phyloP scores from a whole-genome alignment of 331 rosid species.

The Erythrophleum ivorense region DNA sequence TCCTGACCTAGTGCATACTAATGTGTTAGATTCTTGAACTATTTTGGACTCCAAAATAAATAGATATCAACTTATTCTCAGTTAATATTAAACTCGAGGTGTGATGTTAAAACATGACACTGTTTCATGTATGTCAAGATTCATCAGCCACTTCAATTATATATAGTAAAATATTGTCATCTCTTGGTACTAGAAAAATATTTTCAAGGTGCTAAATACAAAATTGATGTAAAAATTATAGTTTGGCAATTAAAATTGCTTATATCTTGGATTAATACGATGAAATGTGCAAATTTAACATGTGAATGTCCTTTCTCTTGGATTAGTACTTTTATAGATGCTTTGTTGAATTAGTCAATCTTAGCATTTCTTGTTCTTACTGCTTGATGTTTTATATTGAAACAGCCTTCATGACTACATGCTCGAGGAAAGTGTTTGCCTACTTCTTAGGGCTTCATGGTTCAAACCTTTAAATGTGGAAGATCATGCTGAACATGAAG shows the following conservation, averaged over 20 bases:
- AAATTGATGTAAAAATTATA: not conserved
- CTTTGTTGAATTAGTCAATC: not conserved
- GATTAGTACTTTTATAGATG: not conserved
- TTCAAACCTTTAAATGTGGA: constrained; percentile 53
- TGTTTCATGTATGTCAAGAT: not conserved
- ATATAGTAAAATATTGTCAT: not conserved
- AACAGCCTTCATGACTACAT: constrained; percentile 20
- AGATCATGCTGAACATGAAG: constrained; percentile 39
- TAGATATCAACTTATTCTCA: not conserved
- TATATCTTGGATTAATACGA: not conserved
- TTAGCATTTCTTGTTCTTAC: not conserved
- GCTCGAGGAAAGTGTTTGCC: constrained; percentile 69
- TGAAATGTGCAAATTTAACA: too few relatives aligned
- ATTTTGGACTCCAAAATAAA: not conserved
- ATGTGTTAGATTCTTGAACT: not conserved
- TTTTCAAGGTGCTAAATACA: too few relatives aligned
- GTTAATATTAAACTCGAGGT: not conserved
- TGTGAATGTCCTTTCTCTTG: not conserved
- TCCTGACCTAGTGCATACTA: not conserved
- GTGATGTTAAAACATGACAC: too few relatives aligned
- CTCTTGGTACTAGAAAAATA: not conserved
- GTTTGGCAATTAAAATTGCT: too few relatives aligned
- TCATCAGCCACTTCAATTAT: not conserved
- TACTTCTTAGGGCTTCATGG: constrained; percentile 74
- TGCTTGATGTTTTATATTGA: not conserved